Conservation (phyloP, 371 early-diverging fungal genomes). For the Mucor saturninus region DNA sequence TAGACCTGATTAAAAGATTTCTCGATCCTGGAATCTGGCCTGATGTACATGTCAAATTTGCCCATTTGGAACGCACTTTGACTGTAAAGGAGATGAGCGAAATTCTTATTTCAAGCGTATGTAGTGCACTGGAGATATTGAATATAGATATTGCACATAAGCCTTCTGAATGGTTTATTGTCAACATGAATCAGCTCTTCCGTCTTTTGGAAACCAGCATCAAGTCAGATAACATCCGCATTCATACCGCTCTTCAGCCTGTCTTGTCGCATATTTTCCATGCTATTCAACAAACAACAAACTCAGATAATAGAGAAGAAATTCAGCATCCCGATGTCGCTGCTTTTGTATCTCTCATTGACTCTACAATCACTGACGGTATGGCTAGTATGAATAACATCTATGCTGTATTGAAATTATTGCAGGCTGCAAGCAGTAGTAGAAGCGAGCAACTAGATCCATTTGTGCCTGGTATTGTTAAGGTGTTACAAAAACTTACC, state of each 20-base stretch:
- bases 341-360: slow-evolving; percentile 64
- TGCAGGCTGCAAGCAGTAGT: slow-evolving; percentile 73
- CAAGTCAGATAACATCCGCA: slow-evolving; percentile 65
- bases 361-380: slow-evolving; percentile 67
- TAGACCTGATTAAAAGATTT: slow-evolving; percentile 67
- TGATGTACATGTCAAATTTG: slow-evolving; percentile 62
- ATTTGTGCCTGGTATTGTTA: slow-evolving; percentile 82
- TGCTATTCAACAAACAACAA: slow-evolving; percentile 48
- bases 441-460: slow-evolving; percentile 74
- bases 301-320: slow-evolving; percentile 15
- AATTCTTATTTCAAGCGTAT: slow-evolving; percentile 44
- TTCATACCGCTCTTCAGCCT: slow-evolving; percentile 69
- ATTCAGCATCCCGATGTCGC: slow-evolving; percentile 56
- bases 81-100: slow-evolving; percentile 48
- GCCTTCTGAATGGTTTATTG: slow-evolving; percentile 68
- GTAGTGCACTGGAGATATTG: slow-evolving; percentile 74
- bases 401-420: slow-evolving; percentile 69
- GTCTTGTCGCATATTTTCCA: slow-evolving; percentile 66
- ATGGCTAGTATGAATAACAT: slow-evolving; percentile 73
- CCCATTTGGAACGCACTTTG: slow-evolving; percentile 51
- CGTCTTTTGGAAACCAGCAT: slow-evolving; percentile 74
- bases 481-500: slow-evolving; percentile 80
- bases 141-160: slow-evolving; percentile 66
- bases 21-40: slow-evolving; percentile 64
- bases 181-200: slow-evolving; percentile 69